A percentile compares a stretch with the other conserved stretches of the same genome.
These are phyloP conservation scores for Thelephora ganbajun DNA, from an alignment of 768 basidiomycete species.

Conservation along the genomic window DNA sequence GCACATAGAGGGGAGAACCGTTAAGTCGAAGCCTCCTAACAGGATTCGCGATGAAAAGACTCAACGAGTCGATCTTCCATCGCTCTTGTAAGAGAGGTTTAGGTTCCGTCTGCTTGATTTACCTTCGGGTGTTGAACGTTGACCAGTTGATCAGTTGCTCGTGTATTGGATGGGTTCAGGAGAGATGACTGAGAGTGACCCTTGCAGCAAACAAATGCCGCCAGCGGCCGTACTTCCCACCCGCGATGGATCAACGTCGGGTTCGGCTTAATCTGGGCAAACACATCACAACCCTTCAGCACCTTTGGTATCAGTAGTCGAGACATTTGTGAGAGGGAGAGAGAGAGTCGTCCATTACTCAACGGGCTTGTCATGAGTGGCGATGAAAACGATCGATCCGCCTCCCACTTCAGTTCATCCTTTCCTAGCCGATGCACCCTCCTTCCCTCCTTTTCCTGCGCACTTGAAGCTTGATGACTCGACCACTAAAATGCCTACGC, in stretches of 20 bases:
- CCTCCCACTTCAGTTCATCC: no score
- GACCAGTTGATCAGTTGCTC: constrained; percentile 84
- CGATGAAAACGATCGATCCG: no score
- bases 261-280: not conserved
- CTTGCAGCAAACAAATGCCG: constrained; percentile 35
- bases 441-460: no score
- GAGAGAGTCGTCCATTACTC: no score
- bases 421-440: no score
- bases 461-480: no score
- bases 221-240: not conserved
- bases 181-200: constrained; percentile 76
- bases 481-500: no score
- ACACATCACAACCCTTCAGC: constrained; percentile 82
- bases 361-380: no score
- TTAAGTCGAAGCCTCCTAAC: not conserved
- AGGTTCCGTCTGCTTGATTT: constrained; percentile 40
- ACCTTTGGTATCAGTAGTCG: no score
- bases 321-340: no score
- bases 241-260: not conserved
- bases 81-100: constrained; percentile 87
- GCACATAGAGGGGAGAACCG: constrained; percentile 1
- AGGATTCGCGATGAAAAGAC: constrained; percentile 24
- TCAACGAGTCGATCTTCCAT: constrained; percentile 91
- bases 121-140: constrained; percentile 71
- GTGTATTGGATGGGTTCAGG: constrained; percentile 81